Evolutionary conservation across 305 asterid genomes (phyloP).

Genomic region (Fraxinus nigra): DNA sequence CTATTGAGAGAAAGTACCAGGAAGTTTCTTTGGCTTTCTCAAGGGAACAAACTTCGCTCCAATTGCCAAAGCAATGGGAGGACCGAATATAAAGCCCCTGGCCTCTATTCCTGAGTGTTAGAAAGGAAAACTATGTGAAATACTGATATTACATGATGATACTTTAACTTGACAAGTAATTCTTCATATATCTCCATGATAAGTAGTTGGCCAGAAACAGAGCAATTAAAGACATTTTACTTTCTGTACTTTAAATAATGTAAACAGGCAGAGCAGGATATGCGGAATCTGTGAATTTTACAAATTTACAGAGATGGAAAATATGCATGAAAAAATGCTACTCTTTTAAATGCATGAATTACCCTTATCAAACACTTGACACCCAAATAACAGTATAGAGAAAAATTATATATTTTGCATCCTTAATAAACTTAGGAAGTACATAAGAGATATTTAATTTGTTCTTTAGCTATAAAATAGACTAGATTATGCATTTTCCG

Average conservation of each 20-base stretch:
- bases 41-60: constrained; percentile 88
- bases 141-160: neutral
- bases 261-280: neutral
- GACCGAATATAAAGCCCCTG: constrained; percentile 77
- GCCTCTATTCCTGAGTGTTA: constrained; percentile 66
- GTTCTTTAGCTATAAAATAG: neutral
- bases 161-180: neutral
- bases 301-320: neutral
- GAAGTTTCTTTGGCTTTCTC: constrained; percentile 74
- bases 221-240: neutral
- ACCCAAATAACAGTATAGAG: neutral
- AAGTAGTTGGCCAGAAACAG: neutral
- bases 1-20: constrained; percentile 38
- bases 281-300: neutral
- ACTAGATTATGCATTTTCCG: neutral
- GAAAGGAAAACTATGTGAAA: neutral
- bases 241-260: neutral
- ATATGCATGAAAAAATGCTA: neutral
- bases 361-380: neutral
- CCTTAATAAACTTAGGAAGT: neutral
- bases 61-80: constrained; percentile 78
- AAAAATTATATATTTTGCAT: neutral
- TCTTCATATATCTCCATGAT: neutral
- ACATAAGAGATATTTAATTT: neutral
- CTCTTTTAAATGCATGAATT: neutral